Percentiles rank a stretch among this genome's conserved stretches.
Conservation (phyloP, 2,329 filamentous ascomycete genomes). For the Zelopaecilomyces penicillatus region DNA sequence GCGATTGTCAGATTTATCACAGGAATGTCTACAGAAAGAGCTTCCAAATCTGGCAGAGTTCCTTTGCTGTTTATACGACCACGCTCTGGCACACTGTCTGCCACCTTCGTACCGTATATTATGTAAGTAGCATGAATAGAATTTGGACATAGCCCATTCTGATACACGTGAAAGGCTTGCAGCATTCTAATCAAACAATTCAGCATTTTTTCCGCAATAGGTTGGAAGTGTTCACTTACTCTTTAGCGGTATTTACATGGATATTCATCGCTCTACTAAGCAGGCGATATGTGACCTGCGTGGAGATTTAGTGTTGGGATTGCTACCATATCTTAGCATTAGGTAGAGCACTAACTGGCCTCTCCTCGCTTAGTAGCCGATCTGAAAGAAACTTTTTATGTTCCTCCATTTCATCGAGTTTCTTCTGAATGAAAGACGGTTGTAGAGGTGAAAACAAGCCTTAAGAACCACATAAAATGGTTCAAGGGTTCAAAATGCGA, state of each 20-base stretch:
- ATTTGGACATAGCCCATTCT: constrained; percentile 72
- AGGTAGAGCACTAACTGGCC: constrained; percentile 45
- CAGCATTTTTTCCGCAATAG: constrained; percentile 10
- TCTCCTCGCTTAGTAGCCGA: constrained; percentile 67
- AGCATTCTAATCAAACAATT: constrained; percentile 58
- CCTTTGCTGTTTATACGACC: constrained; percentile 64
- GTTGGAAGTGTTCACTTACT: constrained; percentile 44
- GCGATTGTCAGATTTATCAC: constrained; percentile 57
- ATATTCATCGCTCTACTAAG: constrained; percentile 76
- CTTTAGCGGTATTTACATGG: constrained; percentile 81
- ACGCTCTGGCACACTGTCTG: constrained; percentile 34
- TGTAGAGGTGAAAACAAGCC: too few species aligned
- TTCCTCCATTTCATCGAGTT: constrained; percentile 47
- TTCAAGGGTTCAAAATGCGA: too few species aligned
- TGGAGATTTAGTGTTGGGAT: not conserved
- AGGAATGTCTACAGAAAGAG: constrained; percentile 41
- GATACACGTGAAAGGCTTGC: constrained; percentile 73
- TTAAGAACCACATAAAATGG: too few species aligned
- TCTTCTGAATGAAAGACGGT: too few species aligned
- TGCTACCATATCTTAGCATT: not conserved
- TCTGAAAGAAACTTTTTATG: constrained; percentile 67
- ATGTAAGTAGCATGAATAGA: constrained; percentile 91
- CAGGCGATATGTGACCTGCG: constrained; percentile 75
- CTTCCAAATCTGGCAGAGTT: constrained; percentile 46
- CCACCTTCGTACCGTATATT: constrained; percentile 59